Conservation (phyloP, 2,329 filamentous ascomycete species). For the Epichloe sylvatica region DNA sequence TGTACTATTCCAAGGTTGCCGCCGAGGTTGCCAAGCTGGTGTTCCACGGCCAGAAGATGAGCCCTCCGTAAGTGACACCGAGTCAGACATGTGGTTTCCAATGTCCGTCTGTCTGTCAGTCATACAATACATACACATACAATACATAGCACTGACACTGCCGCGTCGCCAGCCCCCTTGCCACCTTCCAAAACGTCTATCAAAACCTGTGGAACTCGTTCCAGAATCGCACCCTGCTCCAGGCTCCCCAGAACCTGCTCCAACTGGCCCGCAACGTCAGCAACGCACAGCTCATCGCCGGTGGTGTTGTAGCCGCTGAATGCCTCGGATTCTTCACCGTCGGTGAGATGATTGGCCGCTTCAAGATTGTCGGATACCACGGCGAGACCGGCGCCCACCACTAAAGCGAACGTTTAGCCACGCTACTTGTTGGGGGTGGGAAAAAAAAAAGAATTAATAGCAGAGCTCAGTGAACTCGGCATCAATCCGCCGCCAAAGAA, state of each 20-base stretch:
- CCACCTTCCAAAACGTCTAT: constrained; percentile 79
- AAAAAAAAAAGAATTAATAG: too few species aligned
- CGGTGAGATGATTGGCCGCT: constrained; percentile 88
- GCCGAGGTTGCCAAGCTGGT: constrained; percentile 80
- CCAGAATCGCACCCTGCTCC: constrained; percentile 47
- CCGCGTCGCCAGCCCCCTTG: constrained; percentile 40
- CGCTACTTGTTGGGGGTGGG: too few species aligned
- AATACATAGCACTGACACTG: constrained; percentile 3
- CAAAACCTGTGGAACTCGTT: constrained; percentile 57
- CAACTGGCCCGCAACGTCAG: constrained; percentile 54
- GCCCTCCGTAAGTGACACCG: constrained; percentile 71
- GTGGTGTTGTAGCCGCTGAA: constrained; percentile 71
- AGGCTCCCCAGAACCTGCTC: constrained; percentile 39
- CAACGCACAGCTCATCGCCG: constrained; percentile 54
- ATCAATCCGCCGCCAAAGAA: not conserved
- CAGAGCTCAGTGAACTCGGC: not conserved
- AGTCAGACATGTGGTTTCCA: not conserved
- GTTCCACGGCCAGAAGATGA: constrained; percentile 80
- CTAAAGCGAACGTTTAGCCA: constrained; percentile 22
- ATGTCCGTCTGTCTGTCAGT: too few species aligned
- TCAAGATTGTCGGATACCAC: constrained; percentile 90
- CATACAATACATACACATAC: not conserved
- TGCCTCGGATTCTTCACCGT: constrained; percentile 94
- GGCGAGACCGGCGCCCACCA: constrained; percentile 52
- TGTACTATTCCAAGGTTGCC: constrained; percentile 87